Conservation (phyloP, 176 grass and related monocot genomes). For the Rhynchospora pubera region DNA sequence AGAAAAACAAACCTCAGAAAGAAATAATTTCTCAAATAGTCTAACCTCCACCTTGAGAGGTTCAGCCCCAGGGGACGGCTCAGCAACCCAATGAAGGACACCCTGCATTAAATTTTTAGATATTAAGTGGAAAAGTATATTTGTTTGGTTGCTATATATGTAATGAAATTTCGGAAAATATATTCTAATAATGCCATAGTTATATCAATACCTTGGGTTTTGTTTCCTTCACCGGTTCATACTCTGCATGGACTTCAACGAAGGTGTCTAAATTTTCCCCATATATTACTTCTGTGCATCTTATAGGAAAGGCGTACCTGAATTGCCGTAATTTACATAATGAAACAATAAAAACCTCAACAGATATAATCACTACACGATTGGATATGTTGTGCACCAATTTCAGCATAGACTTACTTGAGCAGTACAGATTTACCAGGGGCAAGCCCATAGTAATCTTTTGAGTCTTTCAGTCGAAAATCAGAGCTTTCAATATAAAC, state of each 20-base stretch:
- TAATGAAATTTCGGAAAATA: not conserved
- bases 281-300: conserved; percentile 80
- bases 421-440: conserved; percentile 88
- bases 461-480: conserved; percentile 90
- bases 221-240: conserved; percentile 78
- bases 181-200: not conserved
- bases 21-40: conserved; percentile 79
- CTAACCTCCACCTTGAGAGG: conserved; percentile 83
- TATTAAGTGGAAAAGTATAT: not conserved
- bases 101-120: conserved; percentile 39
- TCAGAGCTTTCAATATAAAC: conserved; percentile 82
- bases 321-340: not conserved
- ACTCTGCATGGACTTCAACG: conserved; percentile 75
- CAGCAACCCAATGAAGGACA: conserved; percentile 89
- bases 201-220: conserved; percentile 75
- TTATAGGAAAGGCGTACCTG: conserved; percentile 96
- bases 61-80: conserved; percentile 74
- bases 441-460: conserved; percentile 91
- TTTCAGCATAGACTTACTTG: conserved; percentile 41
- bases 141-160: not conserved
- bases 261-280: conserved; percentile 53
- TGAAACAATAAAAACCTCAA: not conserved
- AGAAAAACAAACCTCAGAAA: conserved; percentile 48
- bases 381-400: not conserved
- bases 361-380: not conserved